These are phyloP conservation scores for Rheum nobile DNA, from an alignment of 148 eudicot species.

Conservation along the genomic window DNA sequence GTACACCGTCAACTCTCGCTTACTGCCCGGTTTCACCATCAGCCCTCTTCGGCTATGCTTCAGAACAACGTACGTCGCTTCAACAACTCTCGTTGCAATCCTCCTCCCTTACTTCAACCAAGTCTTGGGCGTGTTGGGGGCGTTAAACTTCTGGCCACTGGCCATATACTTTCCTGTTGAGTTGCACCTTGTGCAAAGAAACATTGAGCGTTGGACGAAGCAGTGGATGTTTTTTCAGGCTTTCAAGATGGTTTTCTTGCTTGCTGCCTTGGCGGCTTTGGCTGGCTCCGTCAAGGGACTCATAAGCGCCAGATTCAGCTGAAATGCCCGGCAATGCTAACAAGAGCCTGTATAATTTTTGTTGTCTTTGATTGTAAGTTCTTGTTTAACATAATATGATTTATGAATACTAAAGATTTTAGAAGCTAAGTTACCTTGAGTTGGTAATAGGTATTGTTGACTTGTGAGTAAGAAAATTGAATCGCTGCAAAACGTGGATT, in stretches of 20 bases:
- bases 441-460: too few relatives aligned
- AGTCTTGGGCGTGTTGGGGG: constrained; percentile 53
- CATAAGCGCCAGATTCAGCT: not conserved
- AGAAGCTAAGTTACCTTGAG: too few relatives aligned
- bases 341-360: not conserved
- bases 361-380: not conserved
- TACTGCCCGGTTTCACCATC: constrained; percentile 24
- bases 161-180: constrained; percentile 60
- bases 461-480: too few relatives aligned
- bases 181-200: constrained; percentile 43
- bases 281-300: constrained; percentile 7
- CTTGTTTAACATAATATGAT: not conserved
- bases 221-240: constrained; percentile 1
- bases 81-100: constrained; percentile 40
- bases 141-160: constrained; percentile 57
- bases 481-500: too few relatives aligned
- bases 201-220: constrained; percentile 34
- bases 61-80: constrained; percentile 43
- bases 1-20: constrained; percentile 24
- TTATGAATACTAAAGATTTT: too few relatives aligned
- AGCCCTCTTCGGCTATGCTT: constrained; percentile 42
- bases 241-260: constrained; percentile 4
- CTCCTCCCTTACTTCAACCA: constrained; percentile 63
- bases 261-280: not conserved
- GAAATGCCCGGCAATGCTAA: too few relatives aligned